These are phyloP conservation scores for Verticillium nonalfalfae DNA, from an alignment of 2,329 filamentous ascomycete species.

Conservation along the genomic window DNA sequence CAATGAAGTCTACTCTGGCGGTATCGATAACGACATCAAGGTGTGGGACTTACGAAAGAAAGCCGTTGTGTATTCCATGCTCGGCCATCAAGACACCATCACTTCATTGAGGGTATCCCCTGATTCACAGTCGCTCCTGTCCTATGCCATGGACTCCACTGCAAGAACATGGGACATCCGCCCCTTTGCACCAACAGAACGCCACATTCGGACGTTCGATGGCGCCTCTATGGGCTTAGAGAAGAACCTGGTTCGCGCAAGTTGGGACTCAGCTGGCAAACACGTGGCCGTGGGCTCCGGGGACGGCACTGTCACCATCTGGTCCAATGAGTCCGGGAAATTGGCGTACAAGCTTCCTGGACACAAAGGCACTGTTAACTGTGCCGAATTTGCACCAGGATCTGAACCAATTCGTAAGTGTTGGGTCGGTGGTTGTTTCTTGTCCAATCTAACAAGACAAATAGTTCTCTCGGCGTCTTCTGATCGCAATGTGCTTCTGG, in stretches of 20 bases:
- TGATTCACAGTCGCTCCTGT: constrained; percentile 83
- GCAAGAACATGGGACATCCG: constrained; percentile 94
- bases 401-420: constrained; percentile 82
- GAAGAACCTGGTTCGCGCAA: constrained; percentile 84
- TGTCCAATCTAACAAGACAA: constrained; percentile 22
- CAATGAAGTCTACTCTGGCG: constrained; percentile 89
- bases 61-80: constrained; percentile 76
- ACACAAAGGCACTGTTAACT: constrained; percentile 92
- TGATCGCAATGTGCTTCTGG: constrained; percentile 78
- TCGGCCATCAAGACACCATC: constrained; percentile 86
- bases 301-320: constrained; percentile 85
- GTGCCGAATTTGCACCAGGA: constrained; percentile 81
- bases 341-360: constrained; percentile 91
- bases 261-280: constrained; percentile 83
- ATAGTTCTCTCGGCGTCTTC: constrained; percentile 84
- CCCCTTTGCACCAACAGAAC: constrained; percentile 84
- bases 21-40: constrained; percentile 95
- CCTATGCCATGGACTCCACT: constrained; percentile 89
- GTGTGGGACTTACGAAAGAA: constrained; percentile 97
- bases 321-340: constrained; percentile 85
- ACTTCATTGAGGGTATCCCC: constrained; percentile 89
- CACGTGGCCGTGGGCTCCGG: constrained; percentile 85
- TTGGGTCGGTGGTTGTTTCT: not conserved
- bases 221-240: constrained; percentile 84
- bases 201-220: constrained; percentile 82